A percentile compares a stretch with the other conserved stretches of the same genome.
These are phyloP conservation scores for Nepenthes mirabilis DNA, from an alignment of 148 eudicot species.

Conservation along the genomic window DNA sequence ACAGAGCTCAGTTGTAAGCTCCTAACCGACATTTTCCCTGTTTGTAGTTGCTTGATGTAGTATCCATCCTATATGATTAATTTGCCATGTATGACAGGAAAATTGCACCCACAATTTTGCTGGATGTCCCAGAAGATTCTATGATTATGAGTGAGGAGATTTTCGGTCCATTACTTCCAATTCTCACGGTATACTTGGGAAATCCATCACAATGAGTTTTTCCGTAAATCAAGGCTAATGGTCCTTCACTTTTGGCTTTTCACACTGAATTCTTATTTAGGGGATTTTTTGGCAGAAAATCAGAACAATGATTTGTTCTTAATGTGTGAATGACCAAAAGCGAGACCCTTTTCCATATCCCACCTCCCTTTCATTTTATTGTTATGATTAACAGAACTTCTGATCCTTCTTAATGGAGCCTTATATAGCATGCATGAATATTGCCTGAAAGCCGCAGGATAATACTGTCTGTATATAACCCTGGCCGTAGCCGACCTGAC, in stretches of 20 bases:
- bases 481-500: too few species aligned
- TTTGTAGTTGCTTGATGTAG: background rate
- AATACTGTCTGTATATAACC: too few species aligned
- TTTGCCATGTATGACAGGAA: conserved; percentile 18
- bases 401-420: background rate
- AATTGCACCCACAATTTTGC: conserved; percentile 51
- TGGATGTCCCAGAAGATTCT: conserved; percentile 54
- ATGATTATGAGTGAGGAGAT: conserved; percentile 60
- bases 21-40: background rate
- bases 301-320: too few species aligned
- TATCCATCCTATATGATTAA: background rate
- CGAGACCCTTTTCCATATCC: too few species aligned
- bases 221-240: too few species aligned
- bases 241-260: too few species aligned
- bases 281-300: too few species aligned
- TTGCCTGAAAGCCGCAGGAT: background rate
- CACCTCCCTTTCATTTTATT: background rate
- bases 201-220: too few species aligned
- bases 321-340: too few species aligned
- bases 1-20: conserved; percentile 34
- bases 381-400: background rate
- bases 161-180: conserved; percentile 69
- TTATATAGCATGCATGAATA: background rate
- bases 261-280: too few species aligned
- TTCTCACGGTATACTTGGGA: conserved; percentile 32